A percentile compares a stretch with the other conserved stretches of the same genome.
These are phyloP conservation scores for Cercospora beticola DNA, from an alignment of 2,329 filamentous ascomycete genomes.

Conservation along the genomic window DNA sequence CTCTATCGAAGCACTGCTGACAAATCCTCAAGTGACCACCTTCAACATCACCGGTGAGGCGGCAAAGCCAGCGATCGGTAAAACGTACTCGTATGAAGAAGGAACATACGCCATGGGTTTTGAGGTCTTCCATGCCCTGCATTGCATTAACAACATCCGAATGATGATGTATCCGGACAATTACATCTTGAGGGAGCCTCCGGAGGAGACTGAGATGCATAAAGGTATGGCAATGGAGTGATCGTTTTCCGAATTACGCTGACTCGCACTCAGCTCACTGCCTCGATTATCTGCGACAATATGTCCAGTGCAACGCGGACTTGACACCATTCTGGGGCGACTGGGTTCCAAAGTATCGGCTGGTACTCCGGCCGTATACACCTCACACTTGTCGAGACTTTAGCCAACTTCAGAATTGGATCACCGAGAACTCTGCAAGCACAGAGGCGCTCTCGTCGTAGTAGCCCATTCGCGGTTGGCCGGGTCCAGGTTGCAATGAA, in stretches of 20 bases:
- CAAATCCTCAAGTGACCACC: neutral
- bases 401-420: neutral
- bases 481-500: neutral
- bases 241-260: neutral
- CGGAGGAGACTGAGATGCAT: conserved; percentile 11
- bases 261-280: conserved; percentile 5
- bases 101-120: conserved; percentile 12
- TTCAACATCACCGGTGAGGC: conserved; percentile 7
- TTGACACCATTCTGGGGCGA: conserved; percentile 15
- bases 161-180: conserved; percentile 12
- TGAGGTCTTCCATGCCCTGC: conserved; percentile 13
- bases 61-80: neutral
- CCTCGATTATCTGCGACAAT: conserved; percentile 13
- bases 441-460: neutral
- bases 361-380: conserved; percentile 9
- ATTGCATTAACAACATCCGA: conserved; percentile 13
- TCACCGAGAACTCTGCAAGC: neutral
- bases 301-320: conserved; percentile 15
- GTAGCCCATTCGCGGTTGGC: neutral
- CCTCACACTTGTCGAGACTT: conserved; percentile 15
- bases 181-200: conserved; percentile 7
- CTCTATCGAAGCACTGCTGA: neutral
- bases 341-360: conserved; percentile 2
- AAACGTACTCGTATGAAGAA: conserved; percentile 7
- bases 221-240: neutral